Conservation (phyloP, 176 grass and related monocot species). For the Metroxylon sagu region DNA sequence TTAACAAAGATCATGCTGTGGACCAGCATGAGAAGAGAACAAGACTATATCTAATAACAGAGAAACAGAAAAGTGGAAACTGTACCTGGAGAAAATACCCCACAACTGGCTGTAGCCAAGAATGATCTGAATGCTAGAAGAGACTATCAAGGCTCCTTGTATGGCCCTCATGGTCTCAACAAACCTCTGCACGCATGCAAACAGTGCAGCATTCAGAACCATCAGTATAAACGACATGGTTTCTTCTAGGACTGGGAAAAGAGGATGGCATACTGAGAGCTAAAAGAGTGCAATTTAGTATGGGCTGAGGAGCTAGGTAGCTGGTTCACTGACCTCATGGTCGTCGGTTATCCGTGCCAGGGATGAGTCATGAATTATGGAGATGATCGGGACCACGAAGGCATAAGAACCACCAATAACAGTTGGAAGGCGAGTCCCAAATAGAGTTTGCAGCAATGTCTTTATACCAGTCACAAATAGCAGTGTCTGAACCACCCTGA, state of each 20-base stretch:
- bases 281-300: no score
- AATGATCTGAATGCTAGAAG: conserved; percentile 97
- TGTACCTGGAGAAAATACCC: conserved; percentile 97
- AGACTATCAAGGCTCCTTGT: conserved; percentile 86
- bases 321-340: conserved; percentile 38
- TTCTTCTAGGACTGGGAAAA: no score
- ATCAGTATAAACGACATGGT: no score
- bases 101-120: conserved; percentile 97
- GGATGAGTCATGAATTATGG: conserved; percentile 75
- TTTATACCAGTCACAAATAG: conserved; percentile 95
- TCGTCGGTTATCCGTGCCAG: conserved; percentile 46
- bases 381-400: conserved; percentile 78
- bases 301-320: not conserved
- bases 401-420: conserved; percentile 84
- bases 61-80: not conserved
- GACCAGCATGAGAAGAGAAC: not conserved
- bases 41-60: not conserved
- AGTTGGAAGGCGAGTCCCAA: conserved; percentile 88
- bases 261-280: no score
- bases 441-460: conserved; percentile 90
- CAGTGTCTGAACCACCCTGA: conserved; percentile 92
- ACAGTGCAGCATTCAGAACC: not conserved
- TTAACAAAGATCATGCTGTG: not conserved
- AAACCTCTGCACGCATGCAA: conserved; percentile 64
- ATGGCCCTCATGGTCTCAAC: conserved; percentile 87